phyloP scores from a whole-genome alignment of 2,329 filamentous ascomycete species.

The Alternaria burnsii region DNA sequence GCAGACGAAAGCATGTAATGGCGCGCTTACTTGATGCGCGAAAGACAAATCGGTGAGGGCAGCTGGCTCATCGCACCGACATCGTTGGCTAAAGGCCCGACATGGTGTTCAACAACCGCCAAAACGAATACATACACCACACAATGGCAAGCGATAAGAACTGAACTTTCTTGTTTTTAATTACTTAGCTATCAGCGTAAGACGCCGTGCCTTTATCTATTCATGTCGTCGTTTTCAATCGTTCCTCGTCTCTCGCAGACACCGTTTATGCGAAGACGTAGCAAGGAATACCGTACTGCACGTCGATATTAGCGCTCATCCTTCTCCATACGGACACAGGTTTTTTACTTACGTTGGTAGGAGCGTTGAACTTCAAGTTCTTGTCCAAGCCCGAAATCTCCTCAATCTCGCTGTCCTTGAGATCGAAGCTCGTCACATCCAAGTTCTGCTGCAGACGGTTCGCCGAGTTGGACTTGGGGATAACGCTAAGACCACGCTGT shows the following conservation, averaged over 20 bases:
- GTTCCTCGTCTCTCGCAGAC: not conserved
- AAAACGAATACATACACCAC: not conserved
- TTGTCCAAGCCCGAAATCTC: conserved; percentile 43
- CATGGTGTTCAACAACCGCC: not conserved
- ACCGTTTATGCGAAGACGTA: conserved; percentile 44
- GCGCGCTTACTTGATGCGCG: not conserved
- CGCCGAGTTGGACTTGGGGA: conserved; percentile 48
- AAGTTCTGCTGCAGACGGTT: conserved; percentile 45
- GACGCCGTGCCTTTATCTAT: not conserved
- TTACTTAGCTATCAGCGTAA: no score
- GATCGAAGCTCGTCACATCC: conserved; percentile 43
- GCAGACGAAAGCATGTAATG: not conserved
- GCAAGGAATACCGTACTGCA: conserved; percentile 48
- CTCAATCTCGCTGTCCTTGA: conserved; percentile 40
- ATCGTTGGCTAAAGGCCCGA: not conserved
- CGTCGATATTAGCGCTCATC: not conserved
- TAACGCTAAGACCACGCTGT: conserved; percentile 63
- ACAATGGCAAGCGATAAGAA: not conserved
- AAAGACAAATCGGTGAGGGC: not conserved
- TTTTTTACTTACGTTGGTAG: conserved; percentile 43
- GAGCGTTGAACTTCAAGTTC: conserved; percentile 46
- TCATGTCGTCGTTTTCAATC: conserved; percentile 1
- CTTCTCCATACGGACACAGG: not conserved
- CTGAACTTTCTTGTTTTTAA: not conserved
- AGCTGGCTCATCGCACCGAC: not conserved